These are phyloP conservation scores for Syncephalis fuscata DNA, from an alignment of 371 early-diverging fungal genomes.

Conservation along the genomic window DNA sequence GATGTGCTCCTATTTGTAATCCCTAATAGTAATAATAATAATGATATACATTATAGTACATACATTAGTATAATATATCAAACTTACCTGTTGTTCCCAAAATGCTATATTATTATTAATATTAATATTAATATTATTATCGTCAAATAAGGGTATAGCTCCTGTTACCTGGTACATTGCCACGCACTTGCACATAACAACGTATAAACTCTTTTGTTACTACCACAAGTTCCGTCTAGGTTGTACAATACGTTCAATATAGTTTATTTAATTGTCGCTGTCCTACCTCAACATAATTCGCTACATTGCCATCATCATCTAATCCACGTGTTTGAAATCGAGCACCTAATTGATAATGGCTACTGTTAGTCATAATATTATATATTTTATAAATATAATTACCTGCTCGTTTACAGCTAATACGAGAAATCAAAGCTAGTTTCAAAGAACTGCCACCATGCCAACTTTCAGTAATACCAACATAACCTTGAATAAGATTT, in stretches of 20 bases:
- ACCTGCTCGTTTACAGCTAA: conserved; percentile 87
- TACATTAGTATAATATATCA: neutral
- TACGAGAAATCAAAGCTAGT: conserved; percentile 72
- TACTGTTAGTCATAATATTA: neutral
- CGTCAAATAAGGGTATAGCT: too few relatives aligned
- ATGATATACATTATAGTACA: too few relatives aligned
- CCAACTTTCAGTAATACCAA: conserved; percentile 25
- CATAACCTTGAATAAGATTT: conserved; percentile 47
- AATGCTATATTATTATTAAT: conserved; percentile 56
- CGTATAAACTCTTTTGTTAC: conserved; percentile 31
- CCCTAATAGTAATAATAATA: too few relatives aligned
- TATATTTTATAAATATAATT: neutral
- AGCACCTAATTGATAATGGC: conserved; percentile 32
- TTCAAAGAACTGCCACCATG: conserved; percentile 24
- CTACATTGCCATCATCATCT: conserved; percentile 91
- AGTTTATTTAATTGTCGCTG: neutral
- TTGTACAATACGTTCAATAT: neutral
- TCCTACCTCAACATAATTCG: conserved; percentile 92
- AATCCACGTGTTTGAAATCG: conserved; percentile 93
- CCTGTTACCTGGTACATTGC: conserved; percentile 78
- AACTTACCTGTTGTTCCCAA: conserved; percentile 69
- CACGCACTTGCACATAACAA: conserved; percentile 74
- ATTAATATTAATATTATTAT: too few relatives aligned
- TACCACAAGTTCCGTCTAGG: conserved; percentile 56
- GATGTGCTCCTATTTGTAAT: conserved; percentile 62